A percentile compares a stretch with the other conserved stretches of the same genome.
phyloP scores from a whole-genome alignment of 2,329 filamentous ascomycete genomes.

The Phoma herbarum region DNA sequence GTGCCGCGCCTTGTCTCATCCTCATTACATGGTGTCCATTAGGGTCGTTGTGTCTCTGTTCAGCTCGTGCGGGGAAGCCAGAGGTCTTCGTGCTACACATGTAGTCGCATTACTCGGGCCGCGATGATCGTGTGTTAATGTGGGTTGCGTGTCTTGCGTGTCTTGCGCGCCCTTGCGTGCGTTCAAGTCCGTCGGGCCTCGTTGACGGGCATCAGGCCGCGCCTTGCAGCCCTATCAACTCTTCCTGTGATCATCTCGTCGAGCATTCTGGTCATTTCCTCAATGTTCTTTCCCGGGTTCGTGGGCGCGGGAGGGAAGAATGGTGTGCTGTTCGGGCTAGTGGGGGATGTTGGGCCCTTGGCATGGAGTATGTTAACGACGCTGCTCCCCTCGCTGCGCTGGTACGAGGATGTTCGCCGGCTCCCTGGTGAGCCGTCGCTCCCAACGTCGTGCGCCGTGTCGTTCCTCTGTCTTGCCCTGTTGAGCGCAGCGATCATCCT shows the following conservation, averaged over 20 bases:
- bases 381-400: slow-evolving; percentile 44
- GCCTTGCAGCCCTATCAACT: slow-evolving; percentile 68
- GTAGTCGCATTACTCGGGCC: not conserved
- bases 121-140: not conserved
- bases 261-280: slow-evolving; percentile 91
- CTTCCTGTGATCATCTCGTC: slow-evolving; percentile 95
- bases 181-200: slow-evolving; percentile 29
- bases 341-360: slow-evolving; percentile 38
- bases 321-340: slow-evolving; percentile 30
- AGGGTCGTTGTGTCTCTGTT: slow-evolving; percentile 13
- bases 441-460: slow-evolving; percentile 71
- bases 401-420: slow-evolving; percentile 47
- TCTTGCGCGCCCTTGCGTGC: slow-evolving; percentile 15
- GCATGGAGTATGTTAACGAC: slow-evolving; percentile 38
- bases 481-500: slow-evolving; percentile 89
- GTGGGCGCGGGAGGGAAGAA: slow-evolving; percentile 31
- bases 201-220: slow-evolving; percentile 38
- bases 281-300: slow-evolving; percentile 70
- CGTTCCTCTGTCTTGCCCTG: slow-evolving; percentile 84
- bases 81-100: not conserved
- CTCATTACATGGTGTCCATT: slow-evolving; percentile 35
- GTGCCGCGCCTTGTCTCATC: slow-evolving; percentile 23
- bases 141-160: not conserved
- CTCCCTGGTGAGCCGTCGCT: slow-evolving; percentile 49
- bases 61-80: slow-evolving; percentile 11